A percentile compares a stretch with the other conserved stretches of the same genome.
phyloP scores from a whole-genome alignment of 176 grass and related monocot species.

The Oryza brachyantha region DNA sequence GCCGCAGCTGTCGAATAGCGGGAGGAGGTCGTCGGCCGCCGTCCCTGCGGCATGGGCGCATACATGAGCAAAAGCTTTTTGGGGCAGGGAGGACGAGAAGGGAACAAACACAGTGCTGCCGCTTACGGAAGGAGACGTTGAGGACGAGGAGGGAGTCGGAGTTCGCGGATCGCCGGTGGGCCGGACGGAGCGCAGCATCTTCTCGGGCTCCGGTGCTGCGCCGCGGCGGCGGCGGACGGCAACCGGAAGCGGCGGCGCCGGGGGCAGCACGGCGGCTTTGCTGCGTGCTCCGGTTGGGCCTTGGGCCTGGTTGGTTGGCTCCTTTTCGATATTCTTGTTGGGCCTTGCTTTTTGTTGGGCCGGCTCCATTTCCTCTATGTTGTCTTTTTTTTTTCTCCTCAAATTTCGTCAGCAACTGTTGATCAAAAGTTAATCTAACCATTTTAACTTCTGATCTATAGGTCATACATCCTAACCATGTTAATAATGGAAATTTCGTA shows the following conservation, averaged over 20 bases:
- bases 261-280: not conserved
- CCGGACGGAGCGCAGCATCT: constrained; percentile 72
- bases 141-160: constrained; percentile 82
- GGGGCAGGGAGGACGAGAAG: not conserved
- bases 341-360: no score
- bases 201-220: not conserved
- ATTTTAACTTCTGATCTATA: no score
- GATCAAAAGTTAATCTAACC: no score
- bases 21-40: constrained; percentile 69
- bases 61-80: not conserved
- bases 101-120: not conserved
- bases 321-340: no score
- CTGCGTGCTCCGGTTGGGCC: no score
- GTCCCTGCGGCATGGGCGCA: constrained; percentile 44
- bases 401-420: no score
- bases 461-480: no score
- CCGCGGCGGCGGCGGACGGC: not conserved
- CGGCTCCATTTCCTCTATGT: no score
- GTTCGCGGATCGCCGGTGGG: constrained; percentile 58
- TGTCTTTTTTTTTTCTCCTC: no score
- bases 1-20: constrained; percentile 75
- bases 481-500: no score
- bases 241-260: not conserved
- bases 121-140: constrained; percentile 70
- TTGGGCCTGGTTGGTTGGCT: no score